These are phyloP conservation scores for Oryza coarctata DNA, from an alignment of 176 grass and related monocot species.

Conservation along the genomic window DNA sequence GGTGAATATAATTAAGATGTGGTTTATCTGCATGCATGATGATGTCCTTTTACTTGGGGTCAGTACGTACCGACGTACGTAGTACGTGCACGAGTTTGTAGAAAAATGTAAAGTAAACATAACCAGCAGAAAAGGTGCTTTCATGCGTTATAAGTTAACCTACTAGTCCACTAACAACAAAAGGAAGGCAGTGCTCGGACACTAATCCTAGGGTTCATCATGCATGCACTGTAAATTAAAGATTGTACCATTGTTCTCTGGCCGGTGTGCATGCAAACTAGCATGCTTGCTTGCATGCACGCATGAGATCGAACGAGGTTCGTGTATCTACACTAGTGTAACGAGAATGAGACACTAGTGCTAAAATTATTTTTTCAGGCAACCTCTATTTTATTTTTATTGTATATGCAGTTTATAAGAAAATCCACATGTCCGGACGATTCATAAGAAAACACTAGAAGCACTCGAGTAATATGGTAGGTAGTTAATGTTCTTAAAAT, in stretches of 20 bases:
- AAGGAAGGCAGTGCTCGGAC: not conserved
- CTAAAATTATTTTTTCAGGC: no score
- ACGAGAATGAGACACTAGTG: no score
- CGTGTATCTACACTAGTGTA: not conserved
- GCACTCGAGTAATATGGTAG: no score
- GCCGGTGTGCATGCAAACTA: not conserved
- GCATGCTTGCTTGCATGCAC: not conserved
- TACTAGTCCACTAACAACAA: not conserved
- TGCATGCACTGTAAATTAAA: not conserved
- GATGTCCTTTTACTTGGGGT: conserved; percentile 29
- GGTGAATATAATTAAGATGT: not conserved
- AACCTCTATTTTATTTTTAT: no score
- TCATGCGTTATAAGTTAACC: conserved; percentile 10
- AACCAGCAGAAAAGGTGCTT: not conserved
- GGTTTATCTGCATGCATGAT: conserved; percentile 12
- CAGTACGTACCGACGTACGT: no score
- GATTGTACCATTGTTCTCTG: not conserved
- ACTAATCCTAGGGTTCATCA: not conserved
- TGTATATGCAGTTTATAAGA: no score
- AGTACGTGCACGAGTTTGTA: not conserved
- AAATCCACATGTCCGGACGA: no score
- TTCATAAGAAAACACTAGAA: no score
- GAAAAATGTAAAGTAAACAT: not conserved
- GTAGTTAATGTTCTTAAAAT: no score
- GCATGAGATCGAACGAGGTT: not conserved